Percentiles rank a stretch among this genome's conserved stretches.
Evolutionary conservation across 2,329 filamentous ascomycete genomes (phyloP).

Genomic region (Ceratocystis cacaofunesta): DNA sequence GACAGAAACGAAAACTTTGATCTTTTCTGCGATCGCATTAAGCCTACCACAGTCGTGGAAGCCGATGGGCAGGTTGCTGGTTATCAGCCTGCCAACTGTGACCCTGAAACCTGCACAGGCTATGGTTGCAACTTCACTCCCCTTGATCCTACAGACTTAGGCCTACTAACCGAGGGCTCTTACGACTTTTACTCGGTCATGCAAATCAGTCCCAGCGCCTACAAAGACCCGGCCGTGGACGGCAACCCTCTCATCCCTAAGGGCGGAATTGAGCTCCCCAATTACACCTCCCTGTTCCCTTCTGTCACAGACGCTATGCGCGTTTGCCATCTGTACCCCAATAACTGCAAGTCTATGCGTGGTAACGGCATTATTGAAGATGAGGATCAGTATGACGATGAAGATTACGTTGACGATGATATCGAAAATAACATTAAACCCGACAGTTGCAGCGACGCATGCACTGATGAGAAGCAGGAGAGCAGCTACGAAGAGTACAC

Average conservation of each 20-base stretch:
- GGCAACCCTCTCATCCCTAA: neutral
- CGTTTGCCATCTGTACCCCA: constrained; percentile 10
- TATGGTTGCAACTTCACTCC: constrained; percentile 15
- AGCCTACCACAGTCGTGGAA: neutral
- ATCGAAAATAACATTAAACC: neutral
- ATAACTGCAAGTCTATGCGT: constrained; percentile 3
- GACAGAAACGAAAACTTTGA: constrained; percentile 6
- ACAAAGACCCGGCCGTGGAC: neutral
- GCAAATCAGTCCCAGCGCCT: constrained; percentile 11
- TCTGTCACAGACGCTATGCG: constrained; percentile 5
- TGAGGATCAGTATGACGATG: constrained; percentile 12
- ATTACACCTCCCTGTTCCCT: neutral
- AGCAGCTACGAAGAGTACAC: neutral
- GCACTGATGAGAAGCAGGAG: neutral
- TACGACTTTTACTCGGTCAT: constrained; percentile 15
- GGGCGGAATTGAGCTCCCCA: neutral
- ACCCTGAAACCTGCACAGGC: constrained; percentile 9
- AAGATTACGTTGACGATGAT: neutral
- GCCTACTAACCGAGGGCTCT: neutral
- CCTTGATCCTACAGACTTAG: neutral
- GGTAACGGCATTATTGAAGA: constrained; percentile 13
- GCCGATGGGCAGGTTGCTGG: neutral
- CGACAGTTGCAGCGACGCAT: constrained; percentile 7
- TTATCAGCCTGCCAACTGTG: constrained; percentile 4
- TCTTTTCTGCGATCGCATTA: constrained; percentile 10